Evolutionary conservation across 1,284 basidiomycete genomes (phyloP).

Genomic region (Sanghuangporus baumii): DNA sequence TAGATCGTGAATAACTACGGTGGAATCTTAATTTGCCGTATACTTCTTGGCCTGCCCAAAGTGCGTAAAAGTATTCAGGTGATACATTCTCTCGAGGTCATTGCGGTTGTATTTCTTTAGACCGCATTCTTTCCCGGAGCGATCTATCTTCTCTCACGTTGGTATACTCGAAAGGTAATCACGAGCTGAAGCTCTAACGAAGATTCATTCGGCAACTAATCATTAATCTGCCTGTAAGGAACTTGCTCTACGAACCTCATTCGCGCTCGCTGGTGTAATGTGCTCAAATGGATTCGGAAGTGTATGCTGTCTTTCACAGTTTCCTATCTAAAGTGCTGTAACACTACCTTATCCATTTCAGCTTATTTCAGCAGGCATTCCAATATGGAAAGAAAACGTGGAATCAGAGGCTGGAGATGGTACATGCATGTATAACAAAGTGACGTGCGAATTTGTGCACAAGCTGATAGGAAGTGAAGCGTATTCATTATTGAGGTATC

Average conservation of each 20-base stretch:
- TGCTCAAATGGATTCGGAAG: conserved; percentile 40
- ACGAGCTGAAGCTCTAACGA: not conserved
- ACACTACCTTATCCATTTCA: conserved; percentile 1
- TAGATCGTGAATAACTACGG: conserved; percentile 23
- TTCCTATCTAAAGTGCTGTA: conserved; percentile 19
- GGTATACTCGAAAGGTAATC: conserved; percentile 22
- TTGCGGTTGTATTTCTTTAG: not conserved
- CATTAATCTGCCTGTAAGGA: conserved; percentile 15
- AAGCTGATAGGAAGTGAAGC: not conserved
- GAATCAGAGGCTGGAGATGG: conserved; percentile 40
- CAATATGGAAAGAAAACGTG: conserved; percentile 38
- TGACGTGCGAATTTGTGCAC: not conserved
- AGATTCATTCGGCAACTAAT: not conserved
- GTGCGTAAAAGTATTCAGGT: not conserved
- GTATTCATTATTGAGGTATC: conserved; percentile 25
- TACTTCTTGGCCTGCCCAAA: conserved; percentile 25
- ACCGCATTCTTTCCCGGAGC: conserved; percentile 22
- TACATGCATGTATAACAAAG: conserved; percentile 1
- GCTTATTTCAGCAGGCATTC: conserved; percentile 35
- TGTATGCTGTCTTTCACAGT: conserved; percentile 14
- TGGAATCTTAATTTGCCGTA: conserved; percentile 22
- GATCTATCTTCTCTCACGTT: conserved; percentile 21
- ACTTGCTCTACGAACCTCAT: conserved; percentile 32
- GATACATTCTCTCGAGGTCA: no score
- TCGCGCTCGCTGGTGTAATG: conserved; percentile 34